Evolutionary conservation across 768 basidiomycete species (phyloP).

Genomic region (Lentinula sp.): DNA sequence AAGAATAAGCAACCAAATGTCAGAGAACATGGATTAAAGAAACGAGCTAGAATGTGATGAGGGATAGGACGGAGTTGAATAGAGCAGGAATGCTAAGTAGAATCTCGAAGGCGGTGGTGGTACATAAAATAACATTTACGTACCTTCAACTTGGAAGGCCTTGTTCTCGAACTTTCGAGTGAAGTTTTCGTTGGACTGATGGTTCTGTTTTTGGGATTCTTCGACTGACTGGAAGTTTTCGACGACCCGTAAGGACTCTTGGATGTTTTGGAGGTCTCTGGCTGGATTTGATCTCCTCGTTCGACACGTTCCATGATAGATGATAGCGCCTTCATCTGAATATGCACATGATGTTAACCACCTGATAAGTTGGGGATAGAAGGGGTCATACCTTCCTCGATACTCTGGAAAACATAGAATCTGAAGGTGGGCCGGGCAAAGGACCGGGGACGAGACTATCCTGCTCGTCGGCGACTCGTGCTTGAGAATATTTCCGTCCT

Average conservation of each 20-base stretch:
- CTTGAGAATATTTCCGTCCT: neutral
- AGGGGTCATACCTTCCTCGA: neutral
- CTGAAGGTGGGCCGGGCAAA: neutral
- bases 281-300: neutral
- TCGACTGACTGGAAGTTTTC: neutral
- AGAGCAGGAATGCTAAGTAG: neutral
- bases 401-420: neutral
- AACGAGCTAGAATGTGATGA: no score
- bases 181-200: neutral
- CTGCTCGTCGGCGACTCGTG: neutral
- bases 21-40: neutral
- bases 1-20: neutral
- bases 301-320: conserved; percentile 1
- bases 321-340: neutral
- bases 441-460: conserved; percentile 4
- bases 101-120: neutral
- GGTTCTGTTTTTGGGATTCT: neutral
- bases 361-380: no score
- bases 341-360: no score
- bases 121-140: neutral
- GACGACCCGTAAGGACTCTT: neutral
- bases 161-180: neutral
- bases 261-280: neutral
- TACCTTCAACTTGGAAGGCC: neutral
- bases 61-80: neutral